Base-by-base conservation (phyloP, 441 rosid genomes). In the Corymbia citriodora region DNA sequence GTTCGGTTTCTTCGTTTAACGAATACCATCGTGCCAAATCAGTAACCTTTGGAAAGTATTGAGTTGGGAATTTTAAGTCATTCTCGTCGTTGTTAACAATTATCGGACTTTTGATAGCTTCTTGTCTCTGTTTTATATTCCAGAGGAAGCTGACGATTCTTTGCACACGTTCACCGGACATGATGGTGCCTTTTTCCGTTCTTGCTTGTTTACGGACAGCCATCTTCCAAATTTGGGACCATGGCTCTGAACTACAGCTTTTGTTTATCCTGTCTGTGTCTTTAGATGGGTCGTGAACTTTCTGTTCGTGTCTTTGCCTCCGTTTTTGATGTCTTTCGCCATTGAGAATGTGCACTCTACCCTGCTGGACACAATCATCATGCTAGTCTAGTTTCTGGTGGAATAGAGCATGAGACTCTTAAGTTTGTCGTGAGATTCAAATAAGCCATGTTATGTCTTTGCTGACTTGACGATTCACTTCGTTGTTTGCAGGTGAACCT, bases 111-210 rank as follows among this genome's bases (percentile, higher is more conserved):
- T 65, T 27, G 82, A 29, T 52, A 23, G 50, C 27, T 52, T 2
- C 7, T 65, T 55, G 33, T 48, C 91, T 91, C 49, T 87, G 87
- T 50, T 87, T 88, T 74, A 21, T 45, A 65, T 92, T 59, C 10
- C 92, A 94, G 98, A 94, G 70, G 97, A 94, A 88, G 89, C 91
- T 57, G 99, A 98, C 93, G 99, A 96, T 91, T 97, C 97, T 6
- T 27, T 95, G 92, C 99, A 96, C 92, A 95, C 94, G 85, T 96
- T 98, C 94, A 96, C 99, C 1, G 99, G 97, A 63, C 97, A 98
- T 65, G 93, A 95, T 17, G 97, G 98, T 97, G 91, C 90, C 68
- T 27, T 21, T 74, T 40, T 74, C 29, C 29, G 16, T 40, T 40
- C 50, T 74, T 74, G 83, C 17, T 74, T 40, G 52, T 40, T 23